phyloP scores from a whole-genome alignment of 106 monocot genomes.

The Iris macrosiphon region DNA sequence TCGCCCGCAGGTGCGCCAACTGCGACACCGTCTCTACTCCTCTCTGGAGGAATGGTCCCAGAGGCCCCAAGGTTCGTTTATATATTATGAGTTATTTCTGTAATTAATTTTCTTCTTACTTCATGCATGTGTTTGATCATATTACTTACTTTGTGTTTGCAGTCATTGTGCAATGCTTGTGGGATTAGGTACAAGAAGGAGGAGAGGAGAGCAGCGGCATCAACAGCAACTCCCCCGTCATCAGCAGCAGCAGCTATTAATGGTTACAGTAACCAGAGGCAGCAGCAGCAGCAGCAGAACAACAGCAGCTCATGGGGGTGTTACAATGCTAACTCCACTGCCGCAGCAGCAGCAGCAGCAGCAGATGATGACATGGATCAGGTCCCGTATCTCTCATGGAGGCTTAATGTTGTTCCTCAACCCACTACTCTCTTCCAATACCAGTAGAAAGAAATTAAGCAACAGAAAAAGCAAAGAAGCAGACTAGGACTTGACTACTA shows the following conservation, averaged over 20 bases:
- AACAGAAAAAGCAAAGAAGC: no score
- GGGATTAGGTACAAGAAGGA: slow-evolving; percentile 98
- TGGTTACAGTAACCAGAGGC: neutral
- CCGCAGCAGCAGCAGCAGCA: slow-evolving; percentile 11
- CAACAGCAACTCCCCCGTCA: slow-evolving; percentile 9
- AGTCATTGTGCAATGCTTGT: slow-evolving; percentile 97
- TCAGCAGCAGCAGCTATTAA: neutral
- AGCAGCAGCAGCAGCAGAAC: slow-evolving; percentile 11
- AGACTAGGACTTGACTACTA: no score
- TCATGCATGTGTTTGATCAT: neutral
- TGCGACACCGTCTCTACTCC: slow-evolving; percentile 97
- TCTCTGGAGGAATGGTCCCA: slow-evolving; percentile 92
- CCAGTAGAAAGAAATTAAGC: slow-evolving; percentile 17
- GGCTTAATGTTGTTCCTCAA: slow-evolving; percentile 36
- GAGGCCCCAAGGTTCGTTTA: slow-evolving; percentile 78
- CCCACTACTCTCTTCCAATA: slow-evolving; percentile 33
- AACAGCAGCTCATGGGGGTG: slow-evolving; percentile 29
- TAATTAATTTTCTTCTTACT: neutral
- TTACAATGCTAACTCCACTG: slow-evolving; percentile 8
- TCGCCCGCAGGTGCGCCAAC: slow-evolving; percentile 85
- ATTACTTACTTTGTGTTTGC: neutral
- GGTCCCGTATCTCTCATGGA: slow-evolving; percentile 43
- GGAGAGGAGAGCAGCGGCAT: slow-evolving; percentile 69
- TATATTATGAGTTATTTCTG: no score
- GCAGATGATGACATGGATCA: slow-evolving; percentile 7